Evolutionary conservation across 176 grass and related monocot species (phyloP).

Genomic region (Luzula sylvatica): DNA sequence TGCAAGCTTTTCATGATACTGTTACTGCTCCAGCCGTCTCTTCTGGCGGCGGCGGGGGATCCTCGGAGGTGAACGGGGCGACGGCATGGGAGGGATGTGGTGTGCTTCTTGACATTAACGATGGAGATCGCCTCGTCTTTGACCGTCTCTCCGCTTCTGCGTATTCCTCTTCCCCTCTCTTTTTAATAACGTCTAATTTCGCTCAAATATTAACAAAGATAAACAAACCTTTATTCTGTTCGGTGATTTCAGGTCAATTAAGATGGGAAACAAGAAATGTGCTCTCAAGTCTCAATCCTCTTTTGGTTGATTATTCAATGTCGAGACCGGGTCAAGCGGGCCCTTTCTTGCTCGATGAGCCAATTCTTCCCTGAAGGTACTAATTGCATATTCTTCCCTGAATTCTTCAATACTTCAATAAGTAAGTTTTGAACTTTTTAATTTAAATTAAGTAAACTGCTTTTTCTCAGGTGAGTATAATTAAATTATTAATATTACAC

Average conservation of each 20-base stretch:
- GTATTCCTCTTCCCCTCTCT: conserved; percentile 29
- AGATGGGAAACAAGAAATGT: conserved; percentile 85
- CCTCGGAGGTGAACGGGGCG: conserved; percentile 73
- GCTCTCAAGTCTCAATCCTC: conserved; percentile 56
- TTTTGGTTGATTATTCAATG: conserved; percentile 62
- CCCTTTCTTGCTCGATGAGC: not conserved
- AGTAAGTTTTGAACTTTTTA: conserved; percentile 80
- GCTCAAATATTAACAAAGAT: too few relatives aligned
- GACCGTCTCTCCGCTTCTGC: conserved; percentile 64
- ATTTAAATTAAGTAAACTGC: conserved; percentile 64
- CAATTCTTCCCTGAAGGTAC: conserved; percentile 18
- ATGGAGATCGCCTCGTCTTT: conserved; percentile 97
- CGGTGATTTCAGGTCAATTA: conserved; percentile 50
- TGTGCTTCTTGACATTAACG: conserved; percentile 99
- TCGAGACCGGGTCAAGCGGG: conserved; percentile 8
- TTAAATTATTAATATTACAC: too few relatives aligned
- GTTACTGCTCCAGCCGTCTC: not conserved
- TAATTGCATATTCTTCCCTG: not conserved
- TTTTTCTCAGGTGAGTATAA: conserved; percentile 89
- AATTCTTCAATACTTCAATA: conserved; percentile 58
- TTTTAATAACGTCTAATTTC: too few relatives aligned
- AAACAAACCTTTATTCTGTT: not conserved
- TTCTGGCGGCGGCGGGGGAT: conserved; percentile 7
- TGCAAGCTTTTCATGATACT: too few relatives aligned
- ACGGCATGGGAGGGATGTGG: conserved; percentile 87